Evolutionary conservation across 208 protist species (phyloP), one percentile per base, ranked within the genome.

Genomic region (Tritrichomonas foetus): DNA sequence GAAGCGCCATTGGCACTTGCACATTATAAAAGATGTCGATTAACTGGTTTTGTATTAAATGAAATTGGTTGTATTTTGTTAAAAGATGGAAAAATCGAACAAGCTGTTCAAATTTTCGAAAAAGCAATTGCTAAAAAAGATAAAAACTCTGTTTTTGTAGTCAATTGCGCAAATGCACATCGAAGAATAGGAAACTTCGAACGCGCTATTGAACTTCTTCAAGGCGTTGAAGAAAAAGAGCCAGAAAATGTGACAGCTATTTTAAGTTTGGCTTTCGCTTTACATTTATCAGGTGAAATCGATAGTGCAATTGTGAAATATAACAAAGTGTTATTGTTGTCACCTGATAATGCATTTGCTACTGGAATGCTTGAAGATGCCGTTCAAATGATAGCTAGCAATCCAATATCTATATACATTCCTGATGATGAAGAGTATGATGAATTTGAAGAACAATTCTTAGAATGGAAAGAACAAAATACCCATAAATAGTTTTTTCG

Each of bases 11-110:
- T 89, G 41, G 78, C 78, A 13, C 20, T 89, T 22, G 78, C 78
- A 33, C 78, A 89, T 89, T 57, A 44, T 8, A 44, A 89, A 20
- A 25, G 44, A 20, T 89, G 78, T 47, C 53, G 47, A 39, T 14
- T 27, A 14, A 39, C 78, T 53, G 78, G 78, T 39, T 89, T 57
- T 57, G 78, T 89, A 16, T 57, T 39, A 5, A 53, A 89, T 57
- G 78, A 89, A 89, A 49, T 89, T 20, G 78, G 78, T 13, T 89
- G 78, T 33, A 89, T 89, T 47, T 57, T 89, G 39, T 39, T 89
- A 47, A 89, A 89, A 49, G 14, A 89, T 22, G 78, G 78, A 53
- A 53, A 49, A 16, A 22, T 36, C 27, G 25, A 44, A 39, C n/a
- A 89, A 11, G 78, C 78, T 13, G 2, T 57, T 3, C 20, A 89